These are phyloP conservation scores for Saccharum officinarum DNA, from an alignment of 176 grass and related monocot genomes.

Conservation along the genomic window DNA sequence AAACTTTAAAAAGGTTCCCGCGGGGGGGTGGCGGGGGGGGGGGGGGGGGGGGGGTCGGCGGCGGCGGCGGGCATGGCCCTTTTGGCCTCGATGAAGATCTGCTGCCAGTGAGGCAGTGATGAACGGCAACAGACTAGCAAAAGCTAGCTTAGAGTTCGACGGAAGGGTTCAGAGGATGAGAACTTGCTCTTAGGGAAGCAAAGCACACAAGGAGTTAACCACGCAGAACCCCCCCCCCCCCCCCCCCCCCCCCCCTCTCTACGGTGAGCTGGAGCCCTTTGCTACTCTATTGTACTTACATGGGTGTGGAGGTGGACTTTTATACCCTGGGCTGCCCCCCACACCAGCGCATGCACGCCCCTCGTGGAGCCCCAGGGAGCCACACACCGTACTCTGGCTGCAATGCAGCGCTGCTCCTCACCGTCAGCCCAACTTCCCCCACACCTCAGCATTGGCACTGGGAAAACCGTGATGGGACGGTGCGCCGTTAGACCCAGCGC, in stretches of 20 bases:
- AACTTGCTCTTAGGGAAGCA: neutral
- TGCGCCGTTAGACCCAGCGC: neutral
- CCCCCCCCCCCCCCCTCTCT: too few relatives aligned
- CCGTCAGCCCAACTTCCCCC: neutral
- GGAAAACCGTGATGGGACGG: neutral
- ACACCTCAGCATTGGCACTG: neutral
- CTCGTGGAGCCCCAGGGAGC: neutral
- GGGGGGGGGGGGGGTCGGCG: too few relatives aligned
- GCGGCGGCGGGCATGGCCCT: too few relatives aligned
- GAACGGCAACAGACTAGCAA: neutral
- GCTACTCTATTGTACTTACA: neutral
- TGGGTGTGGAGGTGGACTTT: neutral
- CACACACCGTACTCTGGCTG: neutral
- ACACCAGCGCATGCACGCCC: too few relatives aligned
- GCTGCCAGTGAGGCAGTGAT: fast-evolving
- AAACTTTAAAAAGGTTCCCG: too few relatives aligned
- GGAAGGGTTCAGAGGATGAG: neutral
- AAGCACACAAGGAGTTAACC: neutral
- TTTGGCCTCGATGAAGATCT: neutral
- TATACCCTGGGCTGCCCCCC: neutral
- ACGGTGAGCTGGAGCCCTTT: neutral
- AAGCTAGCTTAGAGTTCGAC: neutral
- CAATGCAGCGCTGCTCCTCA: neutral
- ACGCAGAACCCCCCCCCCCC: too few relatives aligned
- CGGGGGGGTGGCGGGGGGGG: too few relatives aligned